These are phyloP conservation scores for Ophiostoma populinum DNA, from an alignment of 2,329 filamentous ascomycete genomes.

Conservation along the genomic window DNA sequence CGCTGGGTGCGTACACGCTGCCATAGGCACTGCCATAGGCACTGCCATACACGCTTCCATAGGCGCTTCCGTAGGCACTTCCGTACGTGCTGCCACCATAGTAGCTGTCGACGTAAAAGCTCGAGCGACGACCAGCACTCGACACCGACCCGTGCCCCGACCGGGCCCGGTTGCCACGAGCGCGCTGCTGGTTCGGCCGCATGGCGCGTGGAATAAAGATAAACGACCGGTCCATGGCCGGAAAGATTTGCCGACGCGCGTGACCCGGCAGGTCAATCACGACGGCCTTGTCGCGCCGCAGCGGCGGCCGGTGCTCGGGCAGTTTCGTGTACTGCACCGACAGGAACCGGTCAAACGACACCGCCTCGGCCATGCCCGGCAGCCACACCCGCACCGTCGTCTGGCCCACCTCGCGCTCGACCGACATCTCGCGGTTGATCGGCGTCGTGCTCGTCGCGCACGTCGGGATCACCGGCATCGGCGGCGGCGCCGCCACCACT, in stretches of 20 bases:
- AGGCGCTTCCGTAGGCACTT: slow-evolving; percentile 48
- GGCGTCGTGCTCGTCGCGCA: slow-evolving; percentile 42
- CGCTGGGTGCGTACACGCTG: slow-evolving; percentile 69
- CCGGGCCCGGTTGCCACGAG: slow-evolving; percentile 56
- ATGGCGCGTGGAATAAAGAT: slow-evolving; percentile 93
- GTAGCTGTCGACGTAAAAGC: slow-evolving; percentile 45
- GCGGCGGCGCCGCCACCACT: background rate
- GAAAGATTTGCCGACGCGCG: slow-evolving; percentile 75
- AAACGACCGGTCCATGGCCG: slow-evolving; percentile 77
- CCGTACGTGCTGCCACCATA: slow-evolving; percentile 46
- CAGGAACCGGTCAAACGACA: slow-evolving; percentile 56
- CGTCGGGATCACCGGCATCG: slow-evolving; percentile 32
- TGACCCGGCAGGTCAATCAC: slow-evolving; percentile 75
- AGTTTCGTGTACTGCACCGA: slow-evolving; percentile 87
- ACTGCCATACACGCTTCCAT: slow-evolving; percentile 43
- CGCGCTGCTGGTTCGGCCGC: slow-evolving; percentile 76
- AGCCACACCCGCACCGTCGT: slow-evolving; percentile 70
- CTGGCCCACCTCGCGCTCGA: slow-evolving; percentile 67
- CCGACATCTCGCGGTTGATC: slow-evolving; percentile 66
- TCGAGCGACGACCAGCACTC: slow-evolving; percentile 62
- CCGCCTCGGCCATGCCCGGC: slow-evolving; percentile 54
- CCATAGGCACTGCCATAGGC: too few species aligned
- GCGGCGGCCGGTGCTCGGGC: slow-evolving; percentile 81
- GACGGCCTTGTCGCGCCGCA: slow-evolving; percentile 91
- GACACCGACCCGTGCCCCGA: slow-evolving; percentile 52